phyloP scores from a whole-genome alignment of 345 rosid genomes.

The Microcos paniculata region DNA sequence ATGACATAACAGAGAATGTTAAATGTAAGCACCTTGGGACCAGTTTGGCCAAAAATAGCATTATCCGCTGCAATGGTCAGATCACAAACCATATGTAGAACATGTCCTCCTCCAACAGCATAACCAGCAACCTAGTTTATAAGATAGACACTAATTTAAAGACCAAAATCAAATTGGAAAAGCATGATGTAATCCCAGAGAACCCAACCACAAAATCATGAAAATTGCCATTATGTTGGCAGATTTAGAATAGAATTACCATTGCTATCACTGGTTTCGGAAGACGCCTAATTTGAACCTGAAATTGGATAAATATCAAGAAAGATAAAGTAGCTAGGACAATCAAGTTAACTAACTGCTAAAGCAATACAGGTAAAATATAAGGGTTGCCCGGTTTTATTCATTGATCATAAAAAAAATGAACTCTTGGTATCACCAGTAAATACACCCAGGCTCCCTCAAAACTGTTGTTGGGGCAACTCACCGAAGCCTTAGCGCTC shows the following conservation, averaged over 20 bases:
- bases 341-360: background rate
- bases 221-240: background rate
- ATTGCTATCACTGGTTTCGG: conserved; percentile 98
- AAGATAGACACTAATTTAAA: background rate
- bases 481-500: background rate
- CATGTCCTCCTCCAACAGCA: conserved; percentile 95
- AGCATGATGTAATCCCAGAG: background rate
- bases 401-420: no score
- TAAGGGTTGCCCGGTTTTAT: background rate
- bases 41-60: conserved; percentile 93
- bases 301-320: conserved; percentile 20
- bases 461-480: conserved; percentile 1
- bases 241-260: conserved; percentile 38
- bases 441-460: background rate
- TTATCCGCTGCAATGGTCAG: conserved; percentile 92
- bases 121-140: conserved; percentile 84
- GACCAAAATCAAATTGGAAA: background rate
- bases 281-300: conserved; percentile 87
- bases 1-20: background rate
- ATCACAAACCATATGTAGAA: conserved; percentile 95
- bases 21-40: conserved; percentile 69
- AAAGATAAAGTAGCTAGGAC: background rate
- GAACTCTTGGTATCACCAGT: background rate
- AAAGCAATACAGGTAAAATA: background rate
- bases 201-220: background rate